Base-by-base conservation (phyloP, 805 yeast species). In the Ogataea sp. region DNA sequence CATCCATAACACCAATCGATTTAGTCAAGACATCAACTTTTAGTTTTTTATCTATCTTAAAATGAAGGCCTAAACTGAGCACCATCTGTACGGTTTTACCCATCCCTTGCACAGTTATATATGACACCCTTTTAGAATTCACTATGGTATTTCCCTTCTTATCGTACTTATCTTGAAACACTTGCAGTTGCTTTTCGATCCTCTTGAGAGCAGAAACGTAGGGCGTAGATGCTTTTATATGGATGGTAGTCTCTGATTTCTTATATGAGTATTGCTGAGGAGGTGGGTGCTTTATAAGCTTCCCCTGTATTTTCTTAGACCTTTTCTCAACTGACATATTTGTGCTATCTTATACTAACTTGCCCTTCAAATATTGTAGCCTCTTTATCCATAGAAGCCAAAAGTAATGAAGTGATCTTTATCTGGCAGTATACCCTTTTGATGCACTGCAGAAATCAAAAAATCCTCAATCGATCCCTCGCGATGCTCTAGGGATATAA, bases 1-100 rank as follows among this genome's bases (percentile, higher is more conserved):
- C 95, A 58, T 88, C 96, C 20, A 84, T 53, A 0, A 87, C 88
- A 20, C 73, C 72, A 0, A 82, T 68, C 5, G 81, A 75, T 20
- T 72, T 78, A 0, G 96, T 87, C 23, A 59, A 55, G 1, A 83
- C 50, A 11, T 82, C 86, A 8, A 84, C 75, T 42, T 53, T 64
- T 51, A 71, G 64, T 8, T 71, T 68, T 31, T 68, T 61, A 26
- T 72, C 70, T 14, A 61, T 62, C 48, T 73, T 73, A 52, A 79
- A 82, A 50, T 77, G 71, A 21, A 76, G 55, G 0, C 76, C 95
- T 1, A 88, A 45, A 13, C 78, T 64, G n/a, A 83, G 43, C 0
- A 80, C 75, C 49, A 73, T 80, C 36, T 71, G 78, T 9, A 83
- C 75, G 9, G 89, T 73, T 40, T 67, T 70, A 2, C 96, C 96